Percentiles rank a stretch among this genome's conserved stretches.
These are phyloP conservation scores for Salpingoeca rosetta DNA, from an alignment of 78 protist genomes.

Conservation along the genomic window DNA sequence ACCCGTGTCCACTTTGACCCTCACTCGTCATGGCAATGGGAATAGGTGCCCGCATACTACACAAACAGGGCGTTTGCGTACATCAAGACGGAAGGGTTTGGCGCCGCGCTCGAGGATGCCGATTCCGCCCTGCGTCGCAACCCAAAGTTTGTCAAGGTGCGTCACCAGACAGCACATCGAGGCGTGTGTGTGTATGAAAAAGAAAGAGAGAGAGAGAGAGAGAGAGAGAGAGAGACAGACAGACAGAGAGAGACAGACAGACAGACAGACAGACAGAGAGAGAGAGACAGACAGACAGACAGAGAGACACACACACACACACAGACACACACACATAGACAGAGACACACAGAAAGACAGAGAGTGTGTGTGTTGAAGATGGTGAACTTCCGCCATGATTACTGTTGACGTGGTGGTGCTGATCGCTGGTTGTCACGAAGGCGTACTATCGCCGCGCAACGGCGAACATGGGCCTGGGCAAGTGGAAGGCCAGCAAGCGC, in stretches of 20 bases:
- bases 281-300: not conserved
- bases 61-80: conserved; percentile 72
- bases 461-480: conserved; percentile 67
- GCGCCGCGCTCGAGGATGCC: conserved; percentile 66
- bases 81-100: conserved; percentile 60
- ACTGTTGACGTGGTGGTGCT: not conserved
- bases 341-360: not conserved
- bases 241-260: no score
- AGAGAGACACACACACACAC: not conserved
- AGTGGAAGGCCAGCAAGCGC: conserved; percentile 62
- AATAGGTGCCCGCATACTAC: conserved; percentile 8
- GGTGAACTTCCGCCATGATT: not conserved
- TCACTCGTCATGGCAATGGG: not conserved
- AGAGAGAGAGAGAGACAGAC: no score
- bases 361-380: not conserved
- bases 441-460: conserved; percentile 81
- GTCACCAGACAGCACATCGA: not conserved
- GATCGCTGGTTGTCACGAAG: conserved; percentile 11
- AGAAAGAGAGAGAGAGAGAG: no score
- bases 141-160: conserved; percentile 52
- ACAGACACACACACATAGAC: no score
- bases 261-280: no score
- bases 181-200: no score
- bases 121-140: conserved; percentile 55
- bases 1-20: not conserved